Evolutionary conservation across 2,329 filamentous ascomycete genomes (phyloP), one percentile per base, ranked within the genome.

Genomic region (Aulographum hederae): DNA sequence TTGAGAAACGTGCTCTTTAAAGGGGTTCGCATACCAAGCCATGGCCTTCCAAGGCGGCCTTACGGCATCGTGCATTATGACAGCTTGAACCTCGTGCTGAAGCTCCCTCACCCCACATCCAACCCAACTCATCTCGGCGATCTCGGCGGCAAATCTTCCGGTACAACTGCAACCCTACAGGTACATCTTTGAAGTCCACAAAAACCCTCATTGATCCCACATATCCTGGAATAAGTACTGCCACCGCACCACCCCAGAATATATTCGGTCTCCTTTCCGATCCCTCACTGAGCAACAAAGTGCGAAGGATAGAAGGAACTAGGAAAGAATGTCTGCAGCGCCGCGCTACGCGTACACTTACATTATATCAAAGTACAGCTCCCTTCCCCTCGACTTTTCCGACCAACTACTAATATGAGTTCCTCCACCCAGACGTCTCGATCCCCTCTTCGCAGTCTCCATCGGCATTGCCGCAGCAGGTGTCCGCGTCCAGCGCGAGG

Each of bases 381-480:
- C 19, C 23, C 20, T 28, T 17, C 23, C 16, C 18, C 30, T 17
- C 19, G 6, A 30, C 26, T 27, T 14, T 12, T 4, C 13, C 18
- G 4, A 5, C 18, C 26, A 10, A 3, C 5, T 13, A 16, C 6
- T n/a, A n/a, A n/a, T n/a, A n/a, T n/a, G n/a, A n/a, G n/a, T n/a
- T n/a, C n/a, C n/a, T n/a, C n/a, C 18, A 2, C 14, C 15, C 32
- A 63, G 59, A 44, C 42, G 47, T 29, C 51, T 63, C 32, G 61
- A 65, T 35, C 60, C 61, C 23, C 34, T 63, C 33, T 65, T 64
- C 44, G 60, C 61, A 19, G 41, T 62, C 32, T 50, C 50, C n/a
- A 57, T 63, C 33, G 61, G 61, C 31, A 39, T 56, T 32, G 47
- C 51, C 1, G 60, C 61, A 5, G 59, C 59, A 11, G 43, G 40